phyloP scores from a whole-genome alignment of 495 filamentous ascomycete species.

The Talaromyces liani region DNA sequence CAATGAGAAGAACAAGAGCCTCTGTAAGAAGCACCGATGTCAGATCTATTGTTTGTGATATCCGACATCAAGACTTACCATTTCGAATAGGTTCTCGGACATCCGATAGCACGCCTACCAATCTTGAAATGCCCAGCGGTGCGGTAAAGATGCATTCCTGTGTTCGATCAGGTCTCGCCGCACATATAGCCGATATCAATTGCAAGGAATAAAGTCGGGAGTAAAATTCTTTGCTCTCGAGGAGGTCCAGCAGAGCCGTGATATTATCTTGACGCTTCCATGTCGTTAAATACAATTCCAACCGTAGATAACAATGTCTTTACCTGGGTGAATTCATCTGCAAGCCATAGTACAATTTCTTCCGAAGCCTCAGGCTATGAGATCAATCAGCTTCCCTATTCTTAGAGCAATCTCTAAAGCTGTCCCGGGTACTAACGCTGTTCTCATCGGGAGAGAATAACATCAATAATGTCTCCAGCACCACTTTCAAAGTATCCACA shows the following conservation, averaged over 20 bases:
- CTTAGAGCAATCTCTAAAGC: neutral
- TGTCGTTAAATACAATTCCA: constrained; percentile 34
- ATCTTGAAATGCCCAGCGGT: constrained; percentile 76
- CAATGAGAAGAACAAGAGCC: constrained; percentile 59
- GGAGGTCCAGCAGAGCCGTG: constrained; percentile 77
- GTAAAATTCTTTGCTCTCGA: constrained; percentile 86
- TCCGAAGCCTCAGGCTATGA: constrained; percentile 84
- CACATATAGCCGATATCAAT: constrained; percentile 76
- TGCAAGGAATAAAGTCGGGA: constrained; percentile 88
- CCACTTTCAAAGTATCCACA: constrained; percentile 91
- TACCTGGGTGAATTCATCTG: constrained; percentile 96
- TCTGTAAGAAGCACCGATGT: constrained; percentile 30
- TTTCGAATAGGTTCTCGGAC: constrained; percentile 82
- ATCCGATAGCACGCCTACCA: constrained; percentile 80
- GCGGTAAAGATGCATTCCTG: constrained; percentile 91
- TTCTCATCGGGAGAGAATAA: constrained; percentile 71
- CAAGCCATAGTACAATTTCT: constrained; percentile 93
- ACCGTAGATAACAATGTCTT: constrained; percentile 10
- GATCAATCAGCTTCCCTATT: constrained; percentile 19
- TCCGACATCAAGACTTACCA: constrained; percentile 41
- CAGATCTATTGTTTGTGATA: neutral
- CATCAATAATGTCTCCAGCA: constrained; percentile 90
- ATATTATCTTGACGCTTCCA: constrained; percentile 88
- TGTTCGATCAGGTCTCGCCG: constrained; percentile 85
- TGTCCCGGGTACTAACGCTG: constrained; percentile 44